These are phyloP conservation scores for Ambrosiella beaveri DNA, from an alignment of 2,329 filamentous ascomycete genomes.

Conservation along the genomic window DNA sequence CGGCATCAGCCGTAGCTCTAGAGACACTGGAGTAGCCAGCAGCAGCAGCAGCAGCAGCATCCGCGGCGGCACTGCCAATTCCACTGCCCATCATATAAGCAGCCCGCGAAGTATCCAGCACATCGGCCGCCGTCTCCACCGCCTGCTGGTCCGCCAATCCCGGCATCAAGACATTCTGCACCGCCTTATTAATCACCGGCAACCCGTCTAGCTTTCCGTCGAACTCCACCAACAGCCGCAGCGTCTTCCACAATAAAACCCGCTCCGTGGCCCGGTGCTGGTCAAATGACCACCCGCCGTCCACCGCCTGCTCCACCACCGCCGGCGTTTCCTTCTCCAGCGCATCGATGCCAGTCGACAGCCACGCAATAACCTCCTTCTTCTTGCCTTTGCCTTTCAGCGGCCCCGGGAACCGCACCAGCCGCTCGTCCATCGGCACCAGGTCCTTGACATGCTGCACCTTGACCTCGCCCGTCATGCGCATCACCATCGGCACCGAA, in stretches of 20 bases:
- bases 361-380: slow-evolving; percentile 76
- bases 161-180: slow-evolving; percentile 58
- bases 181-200: slow-evolving; percentile 51
- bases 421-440: slow-evolving; percentile 50
- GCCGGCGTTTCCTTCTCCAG: slow-evolving; percentile 45
- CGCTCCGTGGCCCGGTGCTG: slow-evolving; percentile 65
- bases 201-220: slow-evolving; percentile 69
- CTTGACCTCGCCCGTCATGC: slow-evolving; percentile 66
- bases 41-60: no score
- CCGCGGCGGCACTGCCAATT: background rate
- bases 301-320: slow-evolving; percentile 31
- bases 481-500: slow-evolving; percentile 58
- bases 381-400: slow-evolving; percentile 84
- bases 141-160: slow-evolving; percentile 14
- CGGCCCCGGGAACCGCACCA: slow-evolving; percentile 77
- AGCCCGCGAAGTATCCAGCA: background rate
- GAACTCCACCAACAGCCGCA: slow-evolving; percentile 66
- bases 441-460: slow-evolving; percentile 60
- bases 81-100: background rate
- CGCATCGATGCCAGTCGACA: slow-evolving; percentile 55
- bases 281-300: slow-evolving; percentile 35
- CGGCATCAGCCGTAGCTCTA: slow-evolving; percentile 39
- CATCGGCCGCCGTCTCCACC: background rate
- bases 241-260: slow-evolving; percentile 70
- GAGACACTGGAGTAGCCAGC: no score